phyloP scores from a whole-genome alignment of 1,284 basidiomycete genomes.

The Pseudozyma pruni region DNA sequence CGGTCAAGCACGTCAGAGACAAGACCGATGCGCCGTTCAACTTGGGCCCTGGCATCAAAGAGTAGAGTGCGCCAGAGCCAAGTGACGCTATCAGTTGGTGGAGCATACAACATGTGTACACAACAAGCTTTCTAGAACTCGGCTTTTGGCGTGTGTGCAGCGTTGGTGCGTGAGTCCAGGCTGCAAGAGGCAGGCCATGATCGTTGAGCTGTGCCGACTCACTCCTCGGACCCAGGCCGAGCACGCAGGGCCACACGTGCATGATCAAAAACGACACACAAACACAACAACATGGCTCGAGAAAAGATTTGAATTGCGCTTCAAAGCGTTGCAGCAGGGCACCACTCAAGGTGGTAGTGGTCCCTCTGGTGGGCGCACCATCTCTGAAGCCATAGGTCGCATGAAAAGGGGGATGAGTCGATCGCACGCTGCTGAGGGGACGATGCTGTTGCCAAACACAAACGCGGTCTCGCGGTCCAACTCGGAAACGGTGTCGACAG shows the following conservation, averaged over 20 bases:
- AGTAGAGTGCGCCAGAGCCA: slow-evolving; percentile 1
- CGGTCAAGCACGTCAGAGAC: slow-evolving; percentile 81
- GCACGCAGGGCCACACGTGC: no score
- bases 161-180: no score
- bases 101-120: no score
- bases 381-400: slow-evolving; percentile 41
- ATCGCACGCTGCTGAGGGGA: slow-evolving; percentile 8
- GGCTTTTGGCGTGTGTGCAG: no score
- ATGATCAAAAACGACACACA: no score
- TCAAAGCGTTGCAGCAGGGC: slow-evolving; percentile 11
- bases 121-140: no score
- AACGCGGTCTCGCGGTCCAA: slow-evolving; percentile 9
- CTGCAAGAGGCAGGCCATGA: no score
- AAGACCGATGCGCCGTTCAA: slow-evolving; percentile 85
- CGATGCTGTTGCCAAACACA: slow-evolving; percentile 4
- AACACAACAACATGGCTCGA: background rate
- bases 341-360: slow-evolving; percentile 2
- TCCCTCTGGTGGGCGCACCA: slow-evolving; percentile 48
- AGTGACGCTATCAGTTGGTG: no score
- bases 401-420: slow-evolving; percentile 17
- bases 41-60: slow-evolving; percentile 42
- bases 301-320: background rate
- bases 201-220: no score
- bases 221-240: no score
- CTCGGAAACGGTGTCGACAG: background rate